Evolutionary conservation across 805 yeast genomes (phyloP).

Genomic region (Candida sithepensis): DNA sequence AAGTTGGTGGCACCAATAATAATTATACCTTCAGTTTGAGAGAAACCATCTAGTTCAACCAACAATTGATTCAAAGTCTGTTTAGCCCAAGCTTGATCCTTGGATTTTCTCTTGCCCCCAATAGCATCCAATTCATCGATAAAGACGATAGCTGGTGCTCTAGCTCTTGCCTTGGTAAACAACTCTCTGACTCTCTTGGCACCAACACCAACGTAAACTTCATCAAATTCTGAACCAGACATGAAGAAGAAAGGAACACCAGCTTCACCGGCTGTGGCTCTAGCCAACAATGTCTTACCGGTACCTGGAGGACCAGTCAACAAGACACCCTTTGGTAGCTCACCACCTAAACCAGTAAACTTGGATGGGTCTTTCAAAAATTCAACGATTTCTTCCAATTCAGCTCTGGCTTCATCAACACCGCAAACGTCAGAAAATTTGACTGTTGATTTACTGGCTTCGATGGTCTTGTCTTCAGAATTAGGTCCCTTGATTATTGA

Average conservation of each 20-base stretch:
- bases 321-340: conserved; percentile 93
- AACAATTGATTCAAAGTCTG: conserved; percentile 94
- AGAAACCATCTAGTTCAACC: conserved; percentile 94
- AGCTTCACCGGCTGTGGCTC: conserved; percentile 99
- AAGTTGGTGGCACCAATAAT: conserved; percentile 98
- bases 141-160: conserved; percentile 95
- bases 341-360: conserved; percentile 96
- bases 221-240: conserved; percentile 99
- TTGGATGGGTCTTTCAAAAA: conserved; percentile 94
- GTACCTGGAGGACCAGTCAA: conserved; percentile 99
- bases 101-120: conserved; percentile 96
- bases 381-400: conserved; percentile 96
- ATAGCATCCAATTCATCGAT: conserved; percentile 98
- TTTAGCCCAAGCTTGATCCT: conserved; percentile 96
- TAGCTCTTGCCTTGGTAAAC: conserved; percentile 87
- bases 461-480: conserved; percentile 21
- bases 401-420: conserved; percentile 97
- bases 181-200: conserved; percentile 96
- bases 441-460: conserved; percentile 44
- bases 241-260: conserved; percentile 98
- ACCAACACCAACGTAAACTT: conserved; percentile 97
- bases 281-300: conserved; percentile 92
- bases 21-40: conserved; percentile 88
- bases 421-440: conserved; percentile 93
- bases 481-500: conserved; percentile 44